Evolutionary conservation across 1,139 yeast genomes (phyloP), one percentile per base, ranked within the genome.

Genomic region (Debaryomyces robertsiae): DNA sequence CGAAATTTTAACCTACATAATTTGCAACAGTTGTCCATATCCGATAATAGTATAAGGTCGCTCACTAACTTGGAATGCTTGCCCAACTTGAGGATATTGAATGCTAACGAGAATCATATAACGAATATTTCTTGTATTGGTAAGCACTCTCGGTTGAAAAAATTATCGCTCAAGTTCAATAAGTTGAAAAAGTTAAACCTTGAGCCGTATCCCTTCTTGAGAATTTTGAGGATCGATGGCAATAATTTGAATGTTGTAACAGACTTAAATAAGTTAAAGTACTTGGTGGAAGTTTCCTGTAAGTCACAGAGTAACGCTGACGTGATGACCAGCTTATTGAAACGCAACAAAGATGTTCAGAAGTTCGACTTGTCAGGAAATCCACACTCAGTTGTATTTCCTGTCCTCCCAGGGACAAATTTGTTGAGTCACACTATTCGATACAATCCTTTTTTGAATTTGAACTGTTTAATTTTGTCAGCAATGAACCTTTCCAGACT

Each of bases 161-260:
- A 77, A 49, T 52, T 79, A 23, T 52, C 65, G 18, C 41, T 79
- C 24, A 74, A 69, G 44, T 62, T 65, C 43, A 79, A 79, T 49
- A 53, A 55, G 3, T 49, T 79, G 25, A 44, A 43, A 13, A 38
- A 37, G 2, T 48, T 79, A 11, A 63, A 72, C 38, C 48, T 76
- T 7, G 47, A 47, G 2, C 42, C 49, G 7, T 70, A 64, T 43
- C 75, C 76, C 1, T 57, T 49, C 25, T 60, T 79, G 44, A 59
- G 80, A 35, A 71, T 69, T 3, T 55, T 79, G 29, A 63, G 78
- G 39, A 50, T 77, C 22, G 82, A 78, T 52, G 75, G 79, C 6
- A 75, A 73, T 44, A 41, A 55, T 3, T 49, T 75, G n/a, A 46
- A 46, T 4, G 41, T 48, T 3, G 36, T 69, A 2, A 40, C 54